Base-by-base conservation (phyloP, 768 basidiomycete genomes). In the Suillus bovinus region DNA sequence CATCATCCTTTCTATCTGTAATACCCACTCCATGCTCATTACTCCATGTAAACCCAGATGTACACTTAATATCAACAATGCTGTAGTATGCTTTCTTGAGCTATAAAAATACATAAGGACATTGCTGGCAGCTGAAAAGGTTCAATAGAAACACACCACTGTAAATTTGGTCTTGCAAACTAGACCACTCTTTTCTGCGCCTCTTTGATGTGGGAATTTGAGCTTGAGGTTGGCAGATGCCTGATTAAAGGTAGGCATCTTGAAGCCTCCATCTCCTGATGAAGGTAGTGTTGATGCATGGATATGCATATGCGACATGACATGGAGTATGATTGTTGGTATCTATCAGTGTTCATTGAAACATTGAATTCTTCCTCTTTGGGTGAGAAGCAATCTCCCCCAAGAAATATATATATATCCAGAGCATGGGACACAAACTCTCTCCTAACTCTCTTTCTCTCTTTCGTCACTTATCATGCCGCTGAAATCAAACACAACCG, bases 91-190 rank as follows among this genome's bases (percentile, higher is more conserved):
- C 22, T n/a, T 59, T 44, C 29, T 33, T 47, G 14, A 59, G 34
- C 58, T 59, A 34, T 47, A 17, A 33, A 46, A 22, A 46, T 5
- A 24, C 24, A 24, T 24, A n/a, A 10, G n/a, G n/a, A 11, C 11
- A 24, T 24, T 46, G 22, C 3, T 10, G 22, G 22, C 11, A 9
- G 22, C n/a, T n/a, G n/a, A n/a, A 38, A 24, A 46, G 11, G 11
- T 5, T 46, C 20, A 16, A 60, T 38, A 34, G 33, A 20, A n/a
- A 67, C 66, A 29, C 38, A 69, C 67, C 9, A 39, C 39, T 11
- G 27, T 64, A 39, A 61, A 72, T 61, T 72, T 71, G n/a, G 62
- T 65, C 24, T 64, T 58, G 49, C 69, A 71, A 6, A 68, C 31
- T 17, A 61, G 58, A 10, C 54, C 63, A 11, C 60, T 68, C 59